A percentile compares a stretch with the other conserved stretches of the same genome.
These are phyloP conservation scores for Mycena indigotica DNA, from an alignment of 768 basidiomycete species.

Conservation along the genomic window DNA sequence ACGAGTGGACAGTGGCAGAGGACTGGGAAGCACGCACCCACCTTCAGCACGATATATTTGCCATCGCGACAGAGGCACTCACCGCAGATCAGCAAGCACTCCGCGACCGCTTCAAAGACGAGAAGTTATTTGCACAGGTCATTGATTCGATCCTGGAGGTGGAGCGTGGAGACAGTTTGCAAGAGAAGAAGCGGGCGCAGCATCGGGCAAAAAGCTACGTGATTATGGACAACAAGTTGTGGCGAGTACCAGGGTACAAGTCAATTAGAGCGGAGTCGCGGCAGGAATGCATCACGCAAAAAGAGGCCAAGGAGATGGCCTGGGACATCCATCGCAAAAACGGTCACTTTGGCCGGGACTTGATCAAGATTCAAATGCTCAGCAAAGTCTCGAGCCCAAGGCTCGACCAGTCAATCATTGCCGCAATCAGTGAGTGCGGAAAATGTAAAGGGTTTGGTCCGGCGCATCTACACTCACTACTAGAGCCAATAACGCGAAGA, in stretches of 20 bases:
- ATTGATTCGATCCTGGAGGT: slow-evolving; percentile 19
- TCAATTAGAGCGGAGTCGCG: slow-evolving; percentile 8
- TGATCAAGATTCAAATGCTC: slow-evolving; percentile 32
- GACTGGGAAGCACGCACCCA: slow-evolving; percentile 22
- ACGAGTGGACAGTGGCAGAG: slow-evolving; percentile 24
- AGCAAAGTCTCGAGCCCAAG: slow-evolving; percentile 32
- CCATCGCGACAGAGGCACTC: not conserved
- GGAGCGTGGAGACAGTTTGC: slow-evolving; percentile 14
- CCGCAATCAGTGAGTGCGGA: slow-evolving; percentile 29
- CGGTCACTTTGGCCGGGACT: slow-evolving; percentile 39
- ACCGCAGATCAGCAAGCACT: slow-evolving; percentile 7
- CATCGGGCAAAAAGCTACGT: slow-evolving; percentile 24
- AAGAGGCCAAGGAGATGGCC: slow-evolving; percentile 29
- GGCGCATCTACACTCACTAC: slow-evolving; percentile 1
- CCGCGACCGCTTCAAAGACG: slow-evolving; percentile 13
- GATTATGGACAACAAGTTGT: slow-evolving; percentile 28
- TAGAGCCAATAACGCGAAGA: slow-evolving; percentile 9
- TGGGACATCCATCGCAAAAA: slow-evolving; percentile 21
- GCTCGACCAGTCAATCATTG: slow-evolving; percentile 29
- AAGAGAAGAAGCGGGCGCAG: slow-evolving; percentile 11
- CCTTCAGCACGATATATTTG: slow-evolving; percentile 15
- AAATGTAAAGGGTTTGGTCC: slow-evolving; percentile 19
- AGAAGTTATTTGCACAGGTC: slow-evolving; percentile 23
- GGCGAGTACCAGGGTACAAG: slow-evolving; percentile 18
- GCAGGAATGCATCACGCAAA: slow-evolving; percentile 31